These are phyloP conservation scores for Graphilbum ipis-grandicollis DNA, from an alignment of 2,329 filamentous ascomycete genomes.

Conservation along the genomic window DNA sequence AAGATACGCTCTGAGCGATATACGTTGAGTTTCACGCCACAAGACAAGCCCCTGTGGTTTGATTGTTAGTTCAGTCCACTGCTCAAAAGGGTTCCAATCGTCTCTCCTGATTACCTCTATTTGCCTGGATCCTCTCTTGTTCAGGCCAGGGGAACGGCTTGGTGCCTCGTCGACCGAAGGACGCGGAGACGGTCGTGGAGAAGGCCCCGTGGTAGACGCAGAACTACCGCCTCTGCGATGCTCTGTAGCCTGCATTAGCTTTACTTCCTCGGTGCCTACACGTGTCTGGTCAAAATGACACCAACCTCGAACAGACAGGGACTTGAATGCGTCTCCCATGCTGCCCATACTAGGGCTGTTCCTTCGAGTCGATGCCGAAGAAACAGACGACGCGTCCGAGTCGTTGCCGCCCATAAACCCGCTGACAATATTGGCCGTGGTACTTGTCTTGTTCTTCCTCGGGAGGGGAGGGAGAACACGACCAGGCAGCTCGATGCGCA, in stretches of 20 bases:
- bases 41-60: slow-evolving; percentile 29
- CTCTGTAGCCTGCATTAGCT: neutral
- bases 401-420: slow-evolving; percentile 41
- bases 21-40: slow-evolving; percentile 76
- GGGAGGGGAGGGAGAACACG: slow-evolving; percentile 77
- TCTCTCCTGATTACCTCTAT: too few relatives aligned
- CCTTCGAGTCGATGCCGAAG: slow-evolving; percentile 57
- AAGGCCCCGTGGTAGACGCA: neutral
- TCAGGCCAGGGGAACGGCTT: neutral
- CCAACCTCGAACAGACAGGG: slow-evolving; percentile 25
- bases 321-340: slow-evolving; percentile 18
- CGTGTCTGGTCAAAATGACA: too few relatives aligned
- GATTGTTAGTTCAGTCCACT: neutral
- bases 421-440: slow-evolving; percentile 40
- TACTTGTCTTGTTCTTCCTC: slow-evolving; percentile 76
- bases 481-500: slow-evolving; percentile 76
- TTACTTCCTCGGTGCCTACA: too few relatives aligned
- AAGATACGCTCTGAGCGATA: slow-evolving; percentile 83
- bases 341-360: slow-evolving; percentile 16
- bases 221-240: slow-evolving; percentile 13
- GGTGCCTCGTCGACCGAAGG: neutral
- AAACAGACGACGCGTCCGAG: slow-evolving; percentile 64
- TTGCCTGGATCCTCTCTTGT: slow-evolving; percentile 9
- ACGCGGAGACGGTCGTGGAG: slow-evolving; percentile 6
- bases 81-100: too few relatives aligned